Base-by-base conservation (phyloP, 768 basidiomycete genomes). In the Cyathus striatus region DNA sequence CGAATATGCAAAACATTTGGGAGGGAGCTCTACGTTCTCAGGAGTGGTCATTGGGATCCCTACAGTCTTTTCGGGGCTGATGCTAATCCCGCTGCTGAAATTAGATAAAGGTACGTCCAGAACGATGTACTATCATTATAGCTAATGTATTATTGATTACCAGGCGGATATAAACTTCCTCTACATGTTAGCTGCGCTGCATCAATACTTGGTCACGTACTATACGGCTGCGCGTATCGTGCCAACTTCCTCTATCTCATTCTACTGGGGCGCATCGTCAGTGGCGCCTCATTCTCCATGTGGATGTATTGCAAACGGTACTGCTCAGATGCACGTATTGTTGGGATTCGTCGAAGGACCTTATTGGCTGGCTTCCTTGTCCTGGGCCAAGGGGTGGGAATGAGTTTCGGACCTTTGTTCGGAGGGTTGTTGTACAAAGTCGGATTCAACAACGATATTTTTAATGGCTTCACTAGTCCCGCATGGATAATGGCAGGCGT, bases 291-390 rank as follows among this genome's bases (percentile, higher is more conserved):
- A 6, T 79, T 79, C 52, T 66, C 76, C 1, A 62, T 70, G 21
- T 79, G 71, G 64, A 74, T 83, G 77, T 81, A 81, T 54, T 61
- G 58, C 46, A 82, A 81, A 50, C 69, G 75, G 13, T 83, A 77
- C 53, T 82, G 80, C 55, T 72, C 62, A 13, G 81, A 82, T 56
- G 70, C 74, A 7, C 72, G 72, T n/a, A 69, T 81, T 41, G 75
- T 83, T 16, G 77, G 79, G 16, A 54, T 80, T 23, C 71, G 77
- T 22, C 68, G 75, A 18, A 63, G 78, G 25, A 81, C 77, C 9
- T 75, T 70, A 0, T 69, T 79, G 16, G 76, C 74, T 5, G 68
- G 73, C n/a, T 80, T 73, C 70, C 56, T 78, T 24, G 78, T 81
- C 18, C 58, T 79, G 0, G 73, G 76, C 1, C 79, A 81, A 52